phyloP scores from a whole-genome alignment of 495 filamentous ascomycete species.

The Cercophora sp. region DNA sequence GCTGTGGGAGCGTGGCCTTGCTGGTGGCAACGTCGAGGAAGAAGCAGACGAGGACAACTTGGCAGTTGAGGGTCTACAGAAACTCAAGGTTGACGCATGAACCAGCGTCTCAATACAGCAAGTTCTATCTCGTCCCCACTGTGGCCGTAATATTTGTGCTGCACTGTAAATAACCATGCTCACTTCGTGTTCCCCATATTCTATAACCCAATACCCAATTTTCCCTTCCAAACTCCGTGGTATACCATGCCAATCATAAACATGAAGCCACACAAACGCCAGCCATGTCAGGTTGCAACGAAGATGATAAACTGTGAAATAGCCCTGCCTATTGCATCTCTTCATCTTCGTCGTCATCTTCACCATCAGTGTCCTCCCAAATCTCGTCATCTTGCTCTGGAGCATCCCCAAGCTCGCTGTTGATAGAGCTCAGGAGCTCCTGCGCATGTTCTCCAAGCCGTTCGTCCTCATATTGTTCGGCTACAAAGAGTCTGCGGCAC shows the following conservation, averaged over 20 bases:
- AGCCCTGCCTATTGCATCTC: conserved; percentile 28
- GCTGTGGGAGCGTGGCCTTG: conserved; percentile 80
- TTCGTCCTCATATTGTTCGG: conserved; percentile 70
- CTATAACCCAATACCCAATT: too few relatives aligned
- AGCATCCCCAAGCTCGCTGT: conserved; percentile 51
- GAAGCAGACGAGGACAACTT: conserved; percentile 51
- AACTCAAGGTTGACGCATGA: conserved; percentile 66
- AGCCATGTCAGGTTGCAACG: not conserved
- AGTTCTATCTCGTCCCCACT: too few relatives aligned
- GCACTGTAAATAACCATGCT: not conserved
- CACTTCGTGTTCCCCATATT: conserved; percentile 2
- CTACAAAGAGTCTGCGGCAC: conserved; percentile 55
- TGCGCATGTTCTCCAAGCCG: conserved; percentile 60
- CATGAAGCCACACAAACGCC: conserved; percentile 10
- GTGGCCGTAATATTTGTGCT: too few relatives aligned
- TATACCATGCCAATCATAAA: conserved; percentile 13
- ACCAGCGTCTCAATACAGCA: too few relatives aligned
- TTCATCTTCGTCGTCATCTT: conserved; percentile 24
- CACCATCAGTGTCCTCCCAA: conserved; percentile 38
- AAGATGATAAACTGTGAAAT: too few relatives aligned
- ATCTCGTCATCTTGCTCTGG: conserved; percentile 48
- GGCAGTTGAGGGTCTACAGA: conserved; percentile 57
- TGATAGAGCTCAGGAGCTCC: conserved; percentile 56
- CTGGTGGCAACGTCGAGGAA: conserved; percentile 69
- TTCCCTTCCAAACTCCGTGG: conserved; percentile 19